Conservation (phyloP, 129 eudicot species). For the Flaveria robusta region DNA sequence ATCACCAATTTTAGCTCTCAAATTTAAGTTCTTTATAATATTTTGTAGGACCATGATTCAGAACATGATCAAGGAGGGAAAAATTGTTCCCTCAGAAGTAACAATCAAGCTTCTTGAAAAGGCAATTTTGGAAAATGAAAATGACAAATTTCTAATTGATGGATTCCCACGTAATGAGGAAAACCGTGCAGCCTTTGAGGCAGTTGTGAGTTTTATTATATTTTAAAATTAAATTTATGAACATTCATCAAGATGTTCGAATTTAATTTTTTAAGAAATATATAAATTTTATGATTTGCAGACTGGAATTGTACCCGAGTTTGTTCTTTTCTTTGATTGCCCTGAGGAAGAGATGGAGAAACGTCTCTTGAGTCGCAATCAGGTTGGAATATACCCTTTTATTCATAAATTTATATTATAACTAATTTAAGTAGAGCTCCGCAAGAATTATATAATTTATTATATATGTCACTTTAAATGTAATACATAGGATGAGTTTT, state of each 20-base stretch:
- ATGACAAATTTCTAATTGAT: conserved; percentile 88
- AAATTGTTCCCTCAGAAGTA: conserved; percentile 95
- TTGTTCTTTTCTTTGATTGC: conserved; percentile 86
- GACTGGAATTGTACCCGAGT: conserved; percentile 85
- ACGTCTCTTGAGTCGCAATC: conserved; percentile 85
- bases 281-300: conserved; percentile 31
- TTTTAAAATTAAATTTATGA: neutral
- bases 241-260: neutral
- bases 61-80: conserved; percentile 95
- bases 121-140: conserved; percentile 78
- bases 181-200: conserved; percentile 91
- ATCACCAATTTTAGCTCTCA: neutral
- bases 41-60: conserved; percentile 78
- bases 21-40: conserved; percentile 5
- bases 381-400: conserved; percentile 46
- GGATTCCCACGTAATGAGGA: conserved; percentile 99
- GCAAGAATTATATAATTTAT: neutral
- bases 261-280: neutral
- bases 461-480: neutral
- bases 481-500: neutral
- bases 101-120: conserved; percentile 87
- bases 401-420: neutral
- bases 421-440: no score
- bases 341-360: conserved; percentile 95
- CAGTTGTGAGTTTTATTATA: conserved; percentile 55